Base-by-base conservation (phyloP, 148 eudicot species). In the Arctostaphylos glauca region DNA sequence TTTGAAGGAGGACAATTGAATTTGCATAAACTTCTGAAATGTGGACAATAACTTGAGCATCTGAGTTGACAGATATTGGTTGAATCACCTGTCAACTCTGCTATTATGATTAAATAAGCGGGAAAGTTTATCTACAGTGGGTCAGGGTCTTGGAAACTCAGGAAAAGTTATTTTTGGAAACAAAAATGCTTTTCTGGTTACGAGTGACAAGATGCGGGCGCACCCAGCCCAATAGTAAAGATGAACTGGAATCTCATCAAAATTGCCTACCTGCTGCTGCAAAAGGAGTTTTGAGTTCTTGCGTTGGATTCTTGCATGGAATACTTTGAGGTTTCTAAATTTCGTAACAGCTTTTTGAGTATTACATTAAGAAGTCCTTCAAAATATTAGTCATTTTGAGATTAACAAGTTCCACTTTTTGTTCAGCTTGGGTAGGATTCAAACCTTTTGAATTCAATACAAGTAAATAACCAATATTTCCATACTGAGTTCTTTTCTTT, bases 21-120 rank as follows among this genome's bases (percentile, higher is more conserved):
- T 43, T 72, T 41, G 76, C 52, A 68, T 16, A 68, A 31, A 43
- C 52, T 71, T 71, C 21, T 71, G 48, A 14, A 5, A 4, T 10
- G 8, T 43, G 9, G 49, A 13, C 18, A 16, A 25, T 71, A 15
- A 38, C 49, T 38, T 46, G 52, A 14, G 49, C 5, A 18, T 71
- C 18, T 72, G 76, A 43, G 76, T 44, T 72, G 52, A 72, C 53
- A 68, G 76, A 46, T 19, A 72, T 72, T 72, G 76, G 76, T 44
- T 19, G 46, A 15, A 43, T 72, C 53, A 72, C 44, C 76, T 38
- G 76, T 15, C 52, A 15, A 72, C 10, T 68, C 19, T 18, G 21
- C 21, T 44, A 6, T 8, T 43, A 43, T 5, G 19, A 46, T 46
- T 72, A 46, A 38, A 41, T 16, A 46, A 72, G 21, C 44, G 76